phyloP scores from a whole-genome alignment of 2,329 filamentous ascomycete genomes.

The Cercospora beticola region DNA sequence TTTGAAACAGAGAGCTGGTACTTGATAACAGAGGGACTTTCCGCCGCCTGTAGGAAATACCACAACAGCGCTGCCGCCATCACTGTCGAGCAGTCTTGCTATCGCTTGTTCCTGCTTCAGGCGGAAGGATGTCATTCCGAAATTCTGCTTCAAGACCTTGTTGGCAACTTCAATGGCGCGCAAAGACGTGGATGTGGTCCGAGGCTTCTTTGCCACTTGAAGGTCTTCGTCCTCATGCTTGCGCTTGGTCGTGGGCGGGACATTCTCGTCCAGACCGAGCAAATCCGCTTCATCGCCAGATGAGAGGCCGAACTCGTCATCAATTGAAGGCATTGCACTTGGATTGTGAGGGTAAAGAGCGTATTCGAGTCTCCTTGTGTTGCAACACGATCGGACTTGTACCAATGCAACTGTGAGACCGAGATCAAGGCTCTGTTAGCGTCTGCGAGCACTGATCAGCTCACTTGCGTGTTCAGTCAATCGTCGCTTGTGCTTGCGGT shows the following conservation, averaged over 20 bases:
- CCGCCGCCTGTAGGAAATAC: conserved; percentile 44
- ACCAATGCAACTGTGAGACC: background rate
- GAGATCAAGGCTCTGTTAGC: background rate
- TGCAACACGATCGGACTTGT: background rate
- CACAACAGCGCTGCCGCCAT: conserved; percentile 46
- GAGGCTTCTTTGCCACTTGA: conserved; percentile 15
- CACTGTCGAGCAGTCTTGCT: conserved; percentile 39
- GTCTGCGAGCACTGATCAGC: background rate
- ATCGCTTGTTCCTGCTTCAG: conserved; percentile 51
- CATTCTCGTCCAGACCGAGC: conserved; percentile 17
- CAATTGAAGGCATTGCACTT: conserved; percentile 16
- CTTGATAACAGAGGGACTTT: conserved; percentile 47
- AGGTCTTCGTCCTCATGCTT: conserved; percentile 11
- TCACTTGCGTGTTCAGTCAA: background rate
- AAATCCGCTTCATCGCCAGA: conserved; percentile 31
- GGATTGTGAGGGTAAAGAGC: background rate
- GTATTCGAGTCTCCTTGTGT: background rate
- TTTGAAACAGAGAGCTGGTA: conserved; percentile 47
- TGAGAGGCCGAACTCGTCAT: conserved; percentile 32
- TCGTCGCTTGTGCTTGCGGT: background rate
- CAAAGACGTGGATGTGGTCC: conserved; percentile 2
- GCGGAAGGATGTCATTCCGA: conserved; percentile 45
- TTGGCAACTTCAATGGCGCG: conserved; percentile 28
- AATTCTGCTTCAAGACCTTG: conserved; percentile 43
- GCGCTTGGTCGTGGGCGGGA: conserved; percentile 16